These are phyloP conservation scores for Baorangia bicolor DNA, from an alignment of 768 basidiomycete species.

Conservation along the genomic window DNA sequence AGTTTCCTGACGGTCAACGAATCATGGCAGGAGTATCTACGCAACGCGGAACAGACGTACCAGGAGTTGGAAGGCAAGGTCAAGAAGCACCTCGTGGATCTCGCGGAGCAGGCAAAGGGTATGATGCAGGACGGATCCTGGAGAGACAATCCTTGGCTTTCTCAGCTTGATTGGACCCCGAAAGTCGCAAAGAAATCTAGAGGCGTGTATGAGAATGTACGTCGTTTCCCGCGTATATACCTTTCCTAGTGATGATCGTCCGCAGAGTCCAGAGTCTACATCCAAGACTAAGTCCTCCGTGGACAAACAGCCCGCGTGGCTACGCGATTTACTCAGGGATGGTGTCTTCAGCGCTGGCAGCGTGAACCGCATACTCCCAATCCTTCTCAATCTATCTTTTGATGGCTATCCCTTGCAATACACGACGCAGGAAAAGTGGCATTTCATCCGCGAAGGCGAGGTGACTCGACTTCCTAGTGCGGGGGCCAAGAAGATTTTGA, in stretches of 20 bases:
- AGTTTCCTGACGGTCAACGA: constrained; percentile 90
- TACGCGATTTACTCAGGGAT: constrained; percentile 44
- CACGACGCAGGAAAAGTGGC: constrained; percentile 63
- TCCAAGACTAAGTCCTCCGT: not conserved
- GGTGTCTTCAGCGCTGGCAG: constrained; percentile 40
- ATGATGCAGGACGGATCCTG: constrained; percentile 53
- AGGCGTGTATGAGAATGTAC: constrained; percentile 45
- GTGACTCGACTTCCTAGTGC: constrained; percentile 44
- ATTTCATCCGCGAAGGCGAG: constrained; percentile 41
- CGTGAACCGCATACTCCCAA: constrained; percentile 56
- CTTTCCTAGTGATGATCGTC: not conserved
- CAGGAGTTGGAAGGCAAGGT: constrained; percentile 65
- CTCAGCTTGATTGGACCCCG: constrained; percentile 93
- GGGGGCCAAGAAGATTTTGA: constrained; percentile 40
- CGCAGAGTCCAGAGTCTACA: constrained; percentile 3
- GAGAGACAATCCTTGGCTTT: constrained; percentile 79
- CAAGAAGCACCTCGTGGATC: constrained; percentile 56
- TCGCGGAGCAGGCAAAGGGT: constrained; percentile 58
- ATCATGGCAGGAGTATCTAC: constrained; percentile 82
- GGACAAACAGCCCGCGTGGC: constrained; percentile 53
- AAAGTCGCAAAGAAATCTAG: constrained; percentile 73
- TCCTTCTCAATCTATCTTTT: constrained; percentile 62
- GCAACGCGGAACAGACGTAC: constrained; percentile 75
- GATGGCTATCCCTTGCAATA: constrained; percentile 61
- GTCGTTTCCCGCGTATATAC: not conserved